Evolutionary conservation across 2,329 filamentous ascomycete genomes (phyloP).

Genomic region (Chlorencoelia australis): DNA sequence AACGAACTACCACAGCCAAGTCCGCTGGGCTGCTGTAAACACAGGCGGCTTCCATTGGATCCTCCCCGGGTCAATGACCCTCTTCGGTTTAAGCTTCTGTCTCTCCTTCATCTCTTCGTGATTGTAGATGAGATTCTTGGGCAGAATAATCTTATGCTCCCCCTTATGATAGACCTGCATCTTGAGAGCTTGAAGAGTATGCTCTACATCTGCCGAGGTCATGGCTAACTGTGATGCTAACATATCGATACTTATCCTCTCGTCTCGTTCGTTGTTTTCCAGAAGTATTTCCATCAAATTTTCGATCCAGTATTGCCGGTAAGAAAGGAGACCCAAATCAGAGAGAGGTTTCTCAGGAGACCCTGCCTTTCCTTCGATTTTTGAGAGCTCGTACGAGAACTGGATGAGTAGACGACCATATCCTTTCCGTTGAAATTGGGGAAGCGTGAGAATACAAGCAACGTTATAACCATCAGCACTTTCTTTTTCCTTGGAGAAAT

Average conservation of each 20-base stretch:
- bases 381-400: conserved; percentile 94
- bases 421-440: conserved; percentile 91
- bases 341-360: conserved; percentile 95
- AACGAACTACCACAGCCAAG: conserved; percentile 99
- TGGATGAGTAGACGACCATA: conserved; percentile 90
- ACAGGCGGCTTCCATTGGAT: conserved; percentile 96
- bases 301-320: conserved; percentile 96
- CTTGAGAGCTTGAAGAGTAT: conserved; percentile 85
- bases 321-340: conserved; percentile 85
- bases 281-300: conserved; percentile 83
- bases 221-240: conserved; percentile 74
- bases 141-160: conserved; percentile 91
- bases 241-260: conserved; percentile 75
- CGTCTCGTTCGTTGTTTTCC: conserved; percentile 55
- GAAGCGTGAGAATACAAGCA: conserved; percentile 91
- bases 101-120: conserved; percentile 61
- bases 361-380: conserved; percentile 88
- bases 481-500: conserved; percentile 98
- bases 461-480: conserved; percentile 95
- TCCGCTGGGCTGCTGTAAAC: conserved; percentile 79
- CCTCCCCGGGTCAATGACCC: conserved; percentile 64
- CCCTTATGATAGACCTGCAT: conserved; percentile 96
- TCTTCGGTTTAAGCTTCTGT: conserved; percentile 66
- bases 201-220: conserved; percentile 95
- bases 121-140: conserved; percentile 65